Percentiles rank a stretch among this genome's conserved stretches.
phyloP scores from a whole-genome alignment of 805 yeast genomes.

The Hanseniaspora valbyensis region DNA sequence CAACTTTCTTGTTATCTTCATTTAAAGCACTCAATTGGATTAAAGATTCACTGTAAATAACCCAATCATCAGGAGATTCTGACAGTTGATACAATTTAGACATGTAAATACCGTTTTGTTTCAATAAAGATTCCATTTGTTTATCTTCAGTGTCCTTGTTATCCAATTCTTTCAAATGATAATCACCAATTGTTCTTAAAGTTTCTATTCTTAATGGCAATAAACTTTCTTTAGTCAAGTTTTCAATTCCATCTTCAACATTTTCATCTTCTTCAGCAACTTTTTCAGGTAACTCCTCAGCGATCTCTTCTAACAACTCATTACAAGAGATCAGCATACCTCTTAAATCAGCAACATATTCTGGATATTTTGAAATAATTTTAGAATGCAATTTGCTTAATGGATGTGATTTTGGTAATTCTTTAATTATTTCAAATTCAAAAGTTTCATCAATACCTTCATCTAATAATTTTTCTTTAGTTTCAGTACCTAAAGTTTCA shows the following conservation, averaged over 20 bases:
- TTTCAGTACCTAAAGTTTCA: conserved; percentile 50
- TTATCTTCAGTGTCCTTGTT: conserved; percentile 10
- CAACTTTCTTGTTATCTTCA: conserved; percentile 54
- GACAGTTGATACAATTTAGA: conserved; percentile 13
- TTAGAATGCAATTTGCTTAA: conserved; percentile 33
- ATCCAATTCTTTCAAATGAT: conserved; percentile 11
- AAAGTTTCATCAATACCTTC: conserved; percentile 36
- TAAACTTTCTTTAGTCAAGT: conserved; percentile 1
- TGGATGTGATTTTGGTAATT: conserved; percentile 44
- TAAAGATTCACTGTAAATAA: conserved; percentile 72
- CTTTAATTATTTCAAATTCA: conserved; percentile 25
- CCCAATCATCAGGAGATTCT: conserved; percentile 58
- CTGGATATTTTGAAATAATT: conserved; percentile 53
- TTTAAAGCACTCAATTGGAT: conserved; percentile 67
- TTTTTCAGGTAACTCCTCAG: conserved; percentile 16
- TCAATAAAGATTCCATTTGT: conserved; percentile 6
- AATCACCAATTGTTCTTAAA: conserved; percentile 15
- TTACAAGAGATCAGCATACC: conserved; percentile 7
- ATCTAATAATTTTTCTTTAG: conserved; percentile 43
- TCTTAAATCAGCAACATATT: conserved; percentile 3
- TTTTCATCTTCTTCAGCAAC: neutral
- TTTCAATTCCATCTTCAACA: conserved; percentile 1
- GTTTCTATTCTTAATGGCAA: conserved; percentile 12
- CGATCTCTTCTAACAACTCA: neutral
- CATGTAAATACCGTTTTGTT: conserved; percentile 14